These are phyloP conservation scores for Heliamphora pulchella DNA, from an alignment of 179 eudicot species.

Conservation along the genomic window DNA sequence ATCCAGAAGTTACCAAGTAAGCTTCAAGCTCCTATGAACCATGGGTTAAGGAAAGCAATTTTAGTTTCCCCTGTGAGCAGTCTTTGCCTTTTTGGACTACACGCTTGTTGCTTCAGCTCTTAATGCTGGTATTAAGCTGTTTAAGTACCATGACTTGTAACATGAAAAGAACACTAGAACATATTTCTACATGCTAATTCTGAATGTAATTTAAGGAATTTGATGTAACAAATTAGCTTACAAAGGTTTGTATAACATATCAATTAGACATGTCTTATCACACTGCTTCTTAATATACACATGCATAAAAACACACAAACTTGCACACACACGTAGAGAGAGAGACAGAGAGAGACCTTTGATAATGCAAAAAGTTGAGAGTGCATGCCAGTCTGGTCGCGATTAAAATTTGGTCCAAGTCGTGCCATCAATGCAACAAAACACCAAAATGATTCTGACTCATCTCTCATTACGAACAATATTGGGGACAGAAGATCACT, in stretches of 20 bases:
- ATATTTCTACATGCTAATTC: not conserved
- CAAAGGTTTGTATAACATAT: not conserved
- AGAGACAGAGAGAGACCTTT: slow-evolving; percentile 45
- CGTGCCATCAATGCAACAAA: slow-evolving; percentile 91
- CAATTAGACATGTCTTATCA: not conserved
- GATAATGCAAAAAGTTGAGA: slow-evolving; percentile 91
- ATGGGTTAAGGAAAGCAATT: no score
- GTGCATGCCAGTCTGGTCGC: slow-evolving; percentile 98
- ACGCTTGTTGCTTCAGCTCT: not conserved
- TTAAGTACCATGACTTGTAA: not conserved
- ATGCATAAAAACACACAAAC: not conserved
- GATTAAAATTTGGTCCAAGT: slow-evolving; percentile 94
- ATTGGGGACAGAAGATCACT: slow-evolving; percentile 89
- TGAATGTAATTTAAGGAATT: not conserved
- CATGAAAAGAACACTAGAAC: not conserved
- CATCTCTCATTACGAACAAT: slow-evolving; percentile 78
- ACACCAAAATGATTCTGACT: slow-evolving; percentile 94
- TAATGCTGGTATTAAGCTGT: not conserved
- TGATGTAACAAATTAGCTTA: not conserved
- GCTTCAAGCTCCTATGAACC: no score
- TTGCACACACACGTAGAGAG: not conserved
- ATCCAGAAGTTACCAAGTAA: no score
- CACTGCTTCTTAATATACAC: not conserved
- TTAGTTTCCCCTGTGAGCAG: not conserved
- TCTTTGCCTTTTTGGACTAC: not conserved